Conservation (phyloP, 257 asterid species). For the Solanum okadae region DNA sequence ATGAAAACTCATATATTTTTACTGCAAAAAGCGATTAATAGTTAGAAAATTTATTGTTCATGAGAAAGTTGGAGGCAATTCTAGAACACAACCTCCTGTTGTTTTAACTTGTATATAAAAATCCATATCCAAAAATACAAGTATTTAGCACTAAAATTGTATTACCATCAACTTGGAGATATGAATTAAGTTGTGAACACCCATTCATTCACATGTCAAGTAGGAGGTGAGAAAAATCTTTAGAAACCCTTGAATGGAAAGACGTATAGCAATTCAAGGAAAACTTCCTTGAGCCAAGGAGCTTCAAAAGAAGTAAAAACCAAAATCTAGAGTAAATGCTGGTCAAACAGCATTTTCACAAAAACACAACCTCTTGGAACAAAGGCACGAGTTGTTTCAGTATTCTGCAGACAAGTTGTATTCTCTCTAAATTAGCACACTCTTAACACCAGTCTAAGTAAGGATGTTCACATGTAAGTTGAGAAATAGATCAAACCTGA, state of each 20-base stretch:
- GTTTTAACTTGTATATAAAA: not conserved
- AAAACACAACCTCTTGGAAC: not conserved
- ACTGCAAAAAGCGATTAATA: not conserved
- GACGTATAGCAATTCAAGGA: not conserved
- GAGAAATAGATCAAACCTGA: slow-evolving; percentile 45
- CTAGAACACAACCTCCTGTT: not conserved
- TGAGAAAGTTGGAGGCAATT: not conserved
- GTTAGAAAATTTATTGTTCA: not conserved
- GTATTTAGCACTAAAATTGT: not conserved
- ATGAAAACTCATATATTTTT: not conserved
- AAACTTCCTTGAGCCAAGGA: not conserved
- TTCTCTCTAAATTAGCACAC: not conserved
- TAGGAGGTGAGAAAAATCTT: not conserved
- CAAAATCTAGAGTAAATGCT: not conserved
- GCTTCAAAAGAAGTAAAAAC: not conserved
- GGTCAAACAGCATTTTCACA: not conserved
- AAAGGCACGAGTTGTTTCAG: not conserved
- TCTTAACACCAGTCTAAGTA: not conserved
- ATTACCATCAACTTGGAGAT: not conserved
- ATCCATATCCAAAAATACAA: not conserved
- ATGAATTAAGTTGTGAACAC: not conserved
- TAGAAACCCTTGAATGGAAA: not conserved
- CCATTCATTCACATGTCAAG: not conserved
- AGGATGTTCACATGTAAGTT: not conserved
- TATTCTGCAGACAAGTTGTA: not conserved